Evolutionary conservation across 345 rosid species (phyloP), one percentile per base, ranked within the genome.

Genomic region (Acer negundo): DNA sequence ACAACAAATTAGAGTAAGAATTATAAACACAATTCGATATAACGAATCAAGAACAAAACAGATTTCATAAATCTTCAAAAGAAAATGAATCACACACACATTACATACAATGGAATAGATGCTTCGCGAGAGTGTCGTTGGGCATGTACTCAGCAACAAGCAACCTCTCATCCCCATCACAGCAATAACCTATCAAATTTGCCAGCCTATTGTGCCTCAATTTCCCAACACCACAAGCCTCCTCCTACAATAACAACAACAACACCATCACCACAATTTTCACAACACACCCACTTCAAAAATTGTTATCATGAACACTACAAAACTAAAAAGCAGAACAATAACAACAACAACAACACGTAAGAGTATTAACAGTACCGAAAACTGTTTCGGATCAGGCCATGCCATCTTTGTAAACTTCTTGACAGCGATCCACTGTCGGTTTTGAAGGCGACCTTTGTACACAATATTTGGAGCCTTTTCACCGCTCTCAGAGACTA

Each of bases 71-170:
- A 55, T 22, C 20, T 40, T 15, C 55, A 59, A n/a, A 46, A 74
- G 31, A 49, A 51, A 66, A 47, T 70, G 47, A 72, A 59, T 78
- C 62, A 61, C 19, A 35, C 38, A 58, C 38, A 58, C 77, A 68
- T 68, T 67, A 81, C 91, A 51, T 78, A 97, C 99, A 91, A 80
- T 94, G 98, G 62, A 97, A 97, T 77, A 97, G 87, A 89, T 93
- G 98, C 88, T 94, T 97, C 47, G 99, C 90, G 58, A 97, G 95
- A 68, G 97, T 97, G 80, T 97, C 98, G 80, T 97, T 94, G 65
- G 98, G 93, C 99, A 97, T 93, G 85, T 83, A 93, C 81, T 97
- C 98, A 67, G 99, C 98, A 77, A 97, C 97, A 72, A 97, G 98
- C 78, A 97, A 88, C 86, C 99, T 89, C 75, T 97, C 98, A 76